These are phyloP conservation scores for Kalanchoe fedtschenkoi DNA, from an alignment of 164 flowering plant species.

Conservation along the genomic window DNA sequence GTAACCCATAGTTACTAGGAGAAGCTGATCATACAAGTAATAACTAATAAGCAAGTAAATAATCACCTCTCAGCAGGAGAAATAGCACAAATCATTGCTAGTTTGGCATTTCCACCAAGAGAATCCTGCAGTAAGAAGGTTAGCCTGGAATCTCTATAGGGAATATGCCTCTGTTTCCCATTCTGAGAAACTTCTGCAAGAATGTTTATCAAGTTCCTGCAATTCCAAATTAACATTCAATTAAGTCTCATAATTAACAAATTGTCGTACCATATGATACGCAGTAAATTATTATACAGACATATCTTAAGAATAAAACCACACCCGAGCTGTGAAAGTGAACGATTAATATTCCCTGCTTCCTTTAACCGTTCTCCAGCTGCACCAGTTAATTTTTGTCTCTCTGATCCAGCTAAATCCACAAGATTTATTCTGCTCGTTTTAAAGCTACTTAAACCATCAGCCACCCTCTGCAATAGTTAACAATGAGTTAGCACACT, in stretches of 20 bases:
- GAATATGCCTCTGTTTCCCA: conserved; percentile 95
- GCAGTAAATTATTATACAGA: neutral
- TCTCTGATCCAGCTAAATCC: conserved; percentile 98
- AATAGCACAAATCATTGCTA: conserved; percentile 95
- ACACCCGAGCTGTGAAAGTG: conserved; percentile 98
- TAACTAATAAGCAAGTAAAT: neutral
- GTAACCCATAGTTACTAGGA: too few species aligned
- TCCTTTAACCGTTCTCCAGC: conserved; percentile 96
- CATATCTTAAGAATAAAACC: neutral
- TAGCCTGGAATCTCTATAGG: conserved; percentile 90
- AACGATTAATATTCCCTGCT: conserved; percentile 93
- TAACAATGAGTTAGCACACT: neutral
- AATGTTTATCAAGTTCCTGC: conserved; percentile 95
- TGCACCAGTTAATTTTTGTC: conserved; percentile 92
- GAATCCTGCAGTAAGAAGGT: conserved; percentile 96
- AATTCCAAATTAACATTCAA: conserved; percentile 7
- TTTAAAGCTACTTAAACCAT: conserved; percentile 77
- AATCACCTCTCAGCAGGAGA: conserved; percentile 79
- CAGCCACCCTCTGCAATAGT: conserved; percentile 39
- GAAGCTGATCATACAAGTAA: too few species aligned
- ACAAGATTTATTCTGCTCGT: conserved; percentile 92
- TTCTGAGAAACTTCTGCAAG: conserved; percentile 95
- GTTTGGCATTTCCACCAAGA: conserved; percentile 94
- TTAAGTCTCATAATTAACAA: neutral
- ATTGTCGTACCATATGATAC: neutral